Conservation (phyloP, 2,329 filamentous ascomycete genomes). For the Penicillium sp. region DNA sequence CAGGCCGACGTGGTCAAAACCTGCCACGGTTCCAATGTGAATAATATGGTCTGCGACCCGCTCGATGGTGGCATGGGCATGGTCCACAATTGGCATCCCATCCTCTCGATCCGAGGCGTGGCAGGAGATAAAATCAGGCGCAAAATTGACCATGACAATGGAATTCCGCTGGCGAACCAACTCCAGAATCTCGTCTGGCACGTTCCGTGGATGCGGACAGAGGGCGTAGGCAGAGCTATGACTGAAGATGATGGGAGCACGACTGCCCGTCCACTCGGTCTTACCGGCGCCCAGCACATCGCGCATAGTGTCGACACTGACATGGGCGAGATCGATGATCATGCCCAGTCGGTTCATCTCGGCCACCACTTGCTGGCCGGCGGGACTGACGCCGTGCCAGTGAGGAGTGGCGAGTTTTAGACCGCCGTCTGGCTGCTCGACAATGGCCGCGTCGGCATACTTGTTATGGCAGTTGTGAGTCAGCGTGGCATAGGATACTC, state of each 20-base stretch:
- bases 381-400: conserved; percentile 68
- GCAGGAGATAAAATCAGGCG: conserved; percentile 80
- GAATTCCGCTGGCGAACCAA: conserved; percentile 72
- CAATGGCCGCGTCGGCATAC: conserved; percentile 80
- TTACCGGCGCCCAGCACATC: conserved; percentile 70
- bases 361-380: conserved; percentile 67
- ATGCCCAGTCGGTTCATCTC: conserved; percentile 97
- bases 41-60: conserved; percentile 80
- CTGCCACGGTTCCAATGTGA: conserved; percentile 79
- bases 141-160: conserved; percentile 90
- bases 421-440: conserved; percentile 36
- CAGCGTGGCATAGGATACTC: conserved; percentile 83
- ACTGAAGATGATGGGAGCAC: conserved; percentile 83
- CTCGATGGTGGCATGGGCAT: conserved; percentile 69
- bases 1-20: conserved; percentile 83
- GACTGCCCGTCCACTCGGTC: conserved; percentile 67
- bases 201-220: conserved; percentile 88
- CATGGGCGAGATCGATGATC: conserved; percentile 87
- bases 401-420: conserved; percentile 41
- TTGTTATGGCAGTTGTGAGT: conserved; percentile 93
- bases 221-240: conserved; percentile 80
- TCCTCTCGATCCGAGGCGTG: conserved; percentile 58
- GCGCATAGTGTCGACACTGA: conserved; percentile 76
- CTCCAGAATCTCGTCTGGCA: conserved; percentile 78
- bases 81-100: conserved; percentile 68